Conservation (phyloP, 2,329 filamentous ascomycete genomes). For the Botrytis fabae region DNA sequence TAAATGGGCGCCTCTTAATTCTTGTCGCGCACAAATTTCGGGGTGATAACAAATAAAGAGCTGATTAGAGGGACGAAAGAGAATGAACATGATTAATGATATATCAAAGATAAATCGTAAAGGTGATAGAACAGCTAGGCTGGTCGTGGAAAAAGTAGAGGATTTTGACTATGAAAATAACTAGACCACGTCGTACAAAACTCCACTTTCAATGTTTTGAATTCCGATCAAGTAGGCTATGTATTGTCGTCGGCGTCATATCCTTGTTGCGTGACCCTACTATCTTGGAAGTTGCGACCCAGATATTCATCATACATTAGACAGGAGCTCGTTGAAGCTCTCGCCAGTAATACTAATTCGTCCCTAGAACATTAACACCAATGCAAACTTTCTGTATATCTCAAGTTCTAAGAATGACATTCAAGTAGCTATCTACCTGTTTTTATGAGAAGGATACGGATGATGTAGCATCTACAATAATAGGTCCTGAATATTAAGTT, state of each 20-base stretch:
- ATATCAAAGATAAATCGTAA: background rate
- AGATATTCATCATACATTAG: background rate
- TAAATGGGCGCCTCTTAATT: background rate
- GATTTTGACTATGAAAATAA: background rate
- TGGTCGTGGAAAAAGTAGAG: no score
- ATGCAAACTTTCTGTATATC: background rate
- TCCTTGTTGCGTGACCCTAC: no score
- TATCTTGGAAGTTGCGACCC: background rate
- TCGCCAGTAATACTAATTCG: background rate
- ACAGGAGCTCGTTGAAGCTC: background rate
- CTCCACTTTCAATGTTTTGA: no score
- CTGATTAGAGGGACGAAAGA: no score
- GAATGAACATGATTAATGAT: background rate
- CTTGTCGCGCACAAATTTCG: background rate
- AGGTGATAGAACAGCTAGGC: background rate
- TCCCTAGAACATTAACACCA: no score
- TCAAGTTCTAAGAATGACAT: background rate
- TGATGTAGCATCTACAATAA: no score
- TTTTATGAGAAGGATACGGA: no score
- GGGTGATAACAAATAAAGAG: no score
- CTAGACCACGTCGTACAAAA: background rate
- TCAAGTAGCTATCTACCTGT: background rate
- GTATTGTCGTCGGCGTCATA: no score
- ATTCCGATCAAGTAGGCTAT: background rate
- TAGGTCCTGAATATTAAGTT: no score